Percentiles rank a stretch among this genome's conserved stretches.
Evolutionary conservation across 2,329 filamentous ascomycete species (phyloP).

Genomic region (Chrysoporthe deuterocubensis): DNA sequence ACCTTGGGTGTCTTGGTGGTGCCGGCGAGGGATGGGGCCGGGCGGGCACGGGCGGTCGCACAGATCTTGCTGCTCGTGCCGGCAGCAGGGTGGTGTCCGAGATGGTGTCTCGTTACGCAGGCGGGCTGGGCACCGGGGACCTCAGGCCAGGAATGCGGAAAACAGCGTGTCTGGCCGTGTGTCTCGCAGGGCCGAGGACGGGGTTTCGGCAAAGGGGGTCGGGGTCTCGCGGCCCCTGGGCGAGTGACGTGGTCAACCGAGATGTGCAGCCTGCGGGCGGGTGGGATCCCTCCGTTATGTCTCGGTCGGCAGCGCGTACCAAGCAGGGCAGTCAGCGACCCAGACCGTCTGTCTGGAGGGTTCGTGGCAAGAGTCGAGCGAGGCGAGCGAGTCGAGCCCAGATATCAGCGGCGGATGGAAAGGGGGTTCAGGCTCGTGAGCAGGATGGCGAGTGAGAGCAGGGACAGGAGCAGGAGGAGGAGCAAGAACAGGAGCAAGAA

Average conservation of each 20-base stretch:
- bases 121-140: slow-evolving; percentile 6
- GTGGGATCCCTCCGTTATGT: not conserved
- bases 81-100: slow-evolving; percentile 18
- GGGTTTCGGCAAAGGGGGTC: not conserved
- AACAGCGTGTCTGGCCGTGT: not conserved
- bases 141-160: not conserved
- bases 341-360: not conserved
- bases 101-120: slow-evolving; percentile 20
- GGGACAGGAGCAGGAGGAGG: too few species aligned
- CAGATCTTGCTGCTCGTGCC: slow-evolving; percentile 8
- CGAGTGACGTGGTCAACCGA: slow-evolving; percentile 13
- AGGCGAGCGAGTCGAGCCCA: not conserved
- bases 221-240: not conserved
- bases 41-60: slow-evolving; percentile 13
- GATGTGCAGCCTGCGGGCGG: not conserved
- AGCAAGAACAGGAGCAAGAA: too few species aligned
- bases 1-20: slow-evolving; percentile 8
- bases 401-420: not conserved
- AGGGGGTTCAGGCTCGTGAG: not conserved
- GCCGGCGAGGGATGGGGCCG: not conserved
- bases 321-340: not conserved
- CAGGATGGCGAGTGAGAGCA: too few species aligned
- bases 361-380: not conserved
- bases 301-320: not conserved
- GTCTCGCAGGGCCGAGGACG: not conserved